Percentiles rank a stretch among this genome's conserved stretches.
These are phyloP conservation scores for Pleurotus djamor DNA, from an alignment of 768 basidiomycete species.

Conservation along the genomic window DNA sequence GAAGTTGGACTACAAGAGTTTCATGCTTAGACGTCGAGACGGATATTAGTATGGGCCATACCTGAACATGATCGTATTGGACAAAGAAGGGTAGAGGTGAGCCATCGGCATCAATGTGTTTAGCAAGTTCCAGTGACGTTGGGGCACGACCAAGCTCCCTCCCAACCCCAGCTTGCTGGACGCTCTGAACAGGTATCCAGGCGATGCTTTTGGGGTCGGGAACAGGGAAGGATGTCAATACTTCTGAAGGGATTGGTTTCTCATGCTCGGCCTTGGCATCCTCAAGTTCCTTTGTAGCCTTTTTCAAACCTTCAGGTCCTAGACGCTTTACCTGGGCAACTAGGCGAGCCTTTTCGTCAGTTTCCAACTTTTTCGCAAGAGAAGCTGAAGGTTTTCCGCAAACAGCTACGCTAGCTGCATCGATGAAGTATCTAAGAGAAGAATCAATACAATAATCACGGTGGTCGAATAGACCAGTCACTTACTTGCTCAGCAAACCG, in stretches of 20 bases:
- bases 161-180: constrained; percentile 61
- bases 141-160: constrained; percentile 24
- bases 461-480: constrained; percentile 14
- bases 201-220: constrained; percentile 88
- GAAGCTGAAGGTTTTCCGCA: constrained; percentile 86
- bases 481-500: constrained; percentile 67
- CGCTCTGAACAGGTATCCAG: constrained; percentile 78
- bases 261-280: constrained; percentile 88
- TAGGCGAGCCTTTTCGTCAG: constrained; percentile 77
- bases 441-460: constrained; percentile 6
- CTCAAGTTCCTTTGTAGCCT: constrained; percentile 66
- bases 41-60: constrained; percentile 7
- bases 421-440: constrained; percentile 69
- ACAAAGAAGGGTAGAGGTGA: constrained; percentile 79
- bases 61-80: constrained; percentile 92
- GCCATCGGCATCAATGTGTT: constrained; percentile 69
- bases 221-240: constrained; percentile 85
- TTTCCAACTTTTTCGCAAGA: constrained; percentile 78
- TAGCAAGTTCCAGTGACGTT: constrained; percentile 43
- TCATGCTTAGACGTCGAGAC: constrained; percentile 3
- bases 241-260: constrained; percentile 72
- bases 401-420: constrained; percentile 71
- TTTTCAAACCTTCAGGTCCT: constrained; percentile 79
- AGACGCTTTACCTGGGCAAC: constrained; percentile 64
- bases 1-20: constrained; percentile 77